Conservation (phyloP, 2,329 filamentous ascomycete species). For the Colletotrichum chrysophilum region DNA sequence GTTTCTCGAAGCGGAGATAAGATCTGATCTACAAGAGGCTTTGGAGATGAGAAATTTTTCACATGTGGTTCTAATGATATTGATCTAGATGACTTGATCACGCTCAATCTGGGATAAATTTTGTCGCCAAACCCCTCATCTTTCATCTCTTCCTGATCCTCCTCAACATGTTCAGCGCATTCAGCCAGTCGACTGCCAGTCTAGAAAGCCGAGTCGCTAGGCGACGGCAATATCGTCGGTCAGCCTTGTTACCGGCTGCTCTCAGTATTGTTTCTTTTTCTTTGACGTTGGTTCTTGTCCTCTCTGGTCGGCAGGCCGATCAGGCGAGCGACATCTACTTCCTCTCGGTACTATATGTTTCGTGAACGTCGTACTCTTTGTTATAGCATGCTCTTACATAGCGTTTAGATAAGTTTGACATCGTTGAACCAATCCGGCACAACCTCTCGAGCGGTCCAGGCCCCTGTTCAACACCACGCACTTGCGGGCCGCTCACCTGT, state of each 20-base stretch:
- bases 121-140: neutral
- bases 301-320: neutral
- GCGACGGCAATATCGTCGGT: neutral
- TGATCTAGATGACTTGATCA: neutral
- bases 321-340: neutral
- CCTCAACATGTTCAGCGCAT: neutral
- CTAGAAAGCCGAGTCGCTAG: neutral
- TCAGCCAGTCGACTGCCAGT: neutral
- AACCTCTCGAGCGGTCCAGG: neutral
- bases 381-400: neutral
- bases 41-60: neutral
- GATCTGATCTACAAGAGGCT: neutral
- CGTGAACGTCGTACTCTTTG: too few species aligned
- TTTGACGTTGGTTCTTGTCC: neutral
- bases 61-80: neutral
- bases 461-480: neutral
- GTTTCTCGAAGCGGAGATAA: neutral
- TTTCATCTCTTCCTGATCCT: neutral
- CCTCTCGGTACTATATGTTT: neutral
- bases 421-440: neutral
- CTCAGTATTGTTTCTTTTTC: neutral
- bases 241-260: neutral
- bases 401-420: neutral
- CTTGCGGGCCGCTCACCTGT: neutral
- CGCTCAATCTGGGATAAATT: accelerated